Conservation (phyloP, 768 basidiomycete species). For the Strobilomyces confusus region DNA sequence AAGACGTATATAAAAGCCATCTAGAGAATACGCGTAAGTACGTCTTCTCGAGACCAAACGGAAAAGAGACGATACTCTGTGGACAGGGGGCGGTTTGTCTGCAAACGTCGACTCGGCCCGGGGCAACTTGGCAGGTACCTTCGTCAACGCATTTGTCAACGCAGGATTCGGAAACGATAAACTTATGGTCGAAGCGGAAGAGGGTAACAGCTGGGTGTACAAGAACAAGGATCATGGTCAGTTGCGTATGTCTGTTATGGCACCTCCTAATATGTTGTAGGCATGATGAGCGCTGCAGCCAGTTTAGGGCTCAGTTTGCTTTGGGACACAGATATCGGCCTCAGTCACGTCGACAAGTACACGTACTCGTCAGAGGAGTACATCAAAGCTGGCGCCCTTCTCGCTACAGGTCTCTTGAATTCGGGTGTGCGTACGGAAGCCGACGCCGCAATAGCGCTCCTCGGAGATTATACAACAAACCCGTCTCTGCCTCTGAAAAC, state of each 20-base stretch:
- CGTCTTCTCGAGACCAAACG: background rate
- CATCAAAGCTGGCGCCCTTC: constrained; percentile 95
- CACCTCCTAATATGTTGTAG: constrained; percentile 34
- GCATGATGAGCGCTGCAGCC: constrained; percentile 96
- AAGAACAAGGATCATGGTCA: constrained; percentile 98
- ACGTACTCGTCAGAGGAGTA: constrained; percentile 94
- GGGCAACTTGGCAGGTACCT: constrained; percentile 92
- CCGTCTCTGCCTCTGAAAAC: constrained; percentile 80
- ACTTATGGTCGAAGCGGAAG: constrained; percentile 94
- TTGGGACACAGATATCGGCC: constrained; percentile 94
- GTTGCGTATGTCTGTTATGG: constrained; percentile 13
- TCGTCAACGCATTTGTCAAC: constrained; percentile 98
- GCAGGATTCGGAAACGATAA: constrained; percentile 99
- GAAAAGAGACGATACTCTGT: background rate
- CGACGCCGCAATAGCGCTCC: constrained; percentile 87
- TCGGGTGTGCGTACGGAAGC: constrained; percentile 72
- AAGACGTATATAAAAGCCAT: constrained; percentile 97
- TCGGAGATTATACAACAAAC: constrained; percentile 87
- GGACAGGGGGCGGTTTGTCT: constrained; percentile 57
- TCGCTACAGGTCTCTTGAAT: constrained; percentile 93
- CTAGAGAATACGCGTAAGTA: constrained; percentile 79
- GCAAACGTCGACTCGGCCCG: constrained; percentile 89
- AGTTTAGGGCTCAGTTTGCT: constrained; percentile 89
- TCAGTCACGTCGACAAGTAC: constrained; percentile 95
- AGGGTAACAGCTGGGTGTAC: constrained; percentile 98